phyloP scores from a whole-genome alignment of 345 rosid species.

The Cardamine resedifolia region DNA sequence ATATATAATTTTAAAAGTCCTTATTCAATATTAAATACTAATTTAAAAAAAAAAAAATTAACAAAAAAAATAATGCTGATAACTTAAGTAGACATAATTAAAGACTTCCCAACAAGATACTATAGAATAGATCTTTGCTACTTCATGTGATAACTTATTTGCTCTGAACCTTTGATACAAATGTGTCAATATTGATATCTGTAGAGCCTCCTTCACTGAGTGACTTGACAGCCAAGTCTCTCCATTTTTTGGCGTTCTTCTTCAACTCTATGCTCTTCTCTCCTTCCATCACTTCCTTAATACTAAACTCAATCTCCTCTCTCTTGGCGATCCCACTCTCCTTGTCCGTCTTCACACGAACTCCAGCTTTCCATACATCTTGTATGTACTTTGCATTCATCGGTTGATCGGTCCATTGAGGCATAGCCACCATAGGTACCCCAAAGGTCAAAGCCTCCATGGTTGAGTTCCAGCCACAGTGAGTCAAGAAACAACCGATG shows the following conservation, averaged over 20 bases:
- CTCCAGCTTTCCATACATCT: conserved; percentile 61
- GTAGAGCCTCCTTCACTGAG: conserved; percentile 55
- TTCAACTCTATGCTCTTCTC: conserved; percentile 43
- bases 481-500: conserved; percentile 62
- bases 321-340: conserved; percentile 51
- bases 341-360: conserved; percentile 44
- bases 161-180: conserved; percentile 33
- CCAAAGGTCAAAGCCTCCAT: conserved; percentile 51
- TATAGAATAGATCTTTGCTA: not conserved
- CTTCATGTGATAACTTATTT: not conserved
- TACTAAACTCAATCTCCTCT: conserved; percentile 50
- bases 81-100: no score
- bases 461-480: conserved; percentile 70
- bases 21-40: no score
- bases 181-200: conserved; percentile 44
- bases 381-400: conserved; percentile 51
- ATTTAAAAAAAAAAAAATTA: no score
- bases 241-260: conserved; percentile 47
- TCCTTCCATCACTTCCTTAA: conserved; percentile 54
- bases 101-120: not conserved
- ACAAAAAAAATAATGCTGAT: no score
- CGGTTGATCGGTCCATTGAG: conserved; percentile 53
- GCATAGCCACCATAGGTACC: conserved; percentile 55
- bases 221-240: conserved; percentile 47
- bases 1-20: no score